Evolutionary conservation across 2,329 filamentous ascomycete genomes (phyloP).

Genomic region (Aspergillus carbonarius): DNA sequence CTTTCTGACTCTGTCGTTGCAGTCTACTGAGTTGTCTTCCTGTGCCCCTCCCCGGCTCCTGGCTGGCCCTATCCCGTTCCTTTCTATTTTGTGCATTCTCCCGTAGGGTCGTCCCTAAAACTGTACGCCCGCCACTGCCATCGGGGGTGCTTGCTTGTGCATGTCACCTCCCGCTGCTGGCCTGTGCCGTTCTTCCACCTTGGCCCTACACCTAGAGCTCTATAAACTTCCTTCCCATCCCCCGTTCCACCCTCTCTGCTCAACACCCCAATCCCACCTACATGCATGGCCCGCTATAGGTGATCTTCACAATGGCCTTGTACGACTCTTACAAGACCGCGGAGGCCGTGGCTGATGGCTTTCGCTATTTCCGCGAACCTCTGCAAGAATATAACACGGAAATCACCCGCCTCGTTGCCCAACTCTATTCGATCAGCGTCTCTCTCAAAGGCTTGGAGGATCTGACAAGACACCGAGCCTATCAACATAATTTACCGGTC

Average conservation of each 20-base stretch:
- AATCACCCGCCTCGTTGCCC: constrained; percentile 54
- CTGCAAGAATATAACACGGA: constrained; percentile 53
- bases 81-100: background rate
- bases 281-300: constrained; percentile 14
- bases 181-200: background rate
- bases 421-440: constrained; percentile 56
- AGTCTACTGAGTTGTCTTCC: constrained; percentile 17
- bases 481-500: constrained; percentile 38
- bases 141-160: background rate
- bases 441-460: constrained; percentile 50
- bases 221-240: background rate
- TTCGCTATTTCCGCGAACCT: constrained; percentile 51
- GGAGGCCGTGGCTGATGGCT: constrained; percentile 53
- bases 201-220: background rate
- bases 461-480: constrained; percentile 41
- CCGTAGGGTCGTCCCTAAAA: background rate
- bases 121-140: background rate
- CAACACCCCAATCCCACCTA: background rate
- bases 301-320: constrained; percentile 39
- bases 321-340: constrained; percentile 48
- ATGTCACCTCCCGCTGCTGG: background rate
- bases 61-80: constrained; percentile 3
- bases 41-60: constrained; percentile 17
- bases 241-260: background rate
- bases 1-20: constrained; percentile 16